A percentile compares a stretch with the other conserved stretches of the same genome.
phyloP scores from a whole-genome alignment of 768 basidiomycete species.

The Grammothele lineata region DNA sequence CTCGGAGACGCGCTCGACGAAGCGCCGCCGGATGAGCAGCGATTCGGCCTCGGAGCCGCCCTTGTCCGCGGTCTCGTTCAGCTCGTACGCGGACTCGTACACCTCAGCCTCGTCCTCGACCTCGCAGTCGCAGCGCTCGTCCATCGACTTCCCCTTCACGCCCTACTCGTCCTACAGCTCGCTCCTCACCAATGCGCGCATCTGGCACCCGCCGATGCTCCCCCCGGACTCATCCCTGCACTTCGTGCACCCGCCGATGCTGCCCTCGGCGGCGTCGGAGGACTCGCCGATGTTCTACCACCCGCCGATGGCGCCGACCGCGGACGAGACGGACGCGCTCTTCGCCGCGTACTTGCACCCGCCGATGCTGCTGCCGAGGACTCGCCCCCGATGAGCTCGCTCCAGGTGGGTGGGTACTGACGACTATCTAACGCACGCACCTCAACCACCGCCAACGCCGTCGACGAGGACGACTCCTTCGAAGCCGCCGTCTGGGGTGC shows the following conservation, averaged over 20 bases:
- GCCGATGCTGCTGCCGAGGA: slow-evolving; percentile 46
- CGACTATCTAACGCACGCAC: no score
- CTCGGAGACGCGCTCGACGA: slow-evolving; percentile 45
- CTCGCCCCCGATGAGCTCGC: slow-evolving; percentile 23
- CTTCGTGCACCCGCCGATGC: slow-evolving; percentile 68
- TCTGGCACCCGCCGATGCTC: slow-evolving; percentile 80
- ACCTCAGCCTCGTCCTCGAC: slow-evolving; percentile 49
- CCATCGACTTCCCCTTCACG: slow-evolving; percentile 63
- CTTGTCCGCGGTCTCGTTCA: slow-evolving; percentile 60
- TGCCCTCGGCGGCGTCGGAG: slow-evolving; percentile 45
- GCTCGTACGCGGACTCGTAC: slow-evolving; percentile 57
- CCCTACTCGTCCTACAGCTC: slow-evolving; percentile 43
- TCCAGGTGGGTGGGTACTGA: no score
- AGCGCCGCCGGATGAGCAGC: slow-evolving; percentile 70
- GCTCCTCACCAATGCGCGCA: slow-evolving; percentile 54
- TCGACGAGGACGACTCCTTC: no score
- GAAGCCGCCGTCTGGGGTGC: no score
- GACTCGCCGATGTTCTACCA: slow-evolving; percentile 70
- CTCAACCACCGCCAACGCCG: no score
- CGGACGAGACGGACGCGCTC: slow-evolving; percentile 60
- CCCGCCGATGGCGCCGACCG: slow-evolving; percentile 50
- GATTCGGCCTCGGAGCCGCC: slow-evolving; percentile 47
- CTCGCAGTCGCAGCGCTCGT: slow-evolving; percentile 55
- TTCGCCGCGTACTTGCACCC: slow-evolving; percentile 52
- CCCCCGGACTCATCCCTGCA: slow-evolving; percentile 50